A percentile compares a stretch with the other conserved stretches of the same genome.
phyloP scores from a whole-genome alignment of 2,329 filamentous ascomycete species.

The Fusarium chaquense region DNA sequence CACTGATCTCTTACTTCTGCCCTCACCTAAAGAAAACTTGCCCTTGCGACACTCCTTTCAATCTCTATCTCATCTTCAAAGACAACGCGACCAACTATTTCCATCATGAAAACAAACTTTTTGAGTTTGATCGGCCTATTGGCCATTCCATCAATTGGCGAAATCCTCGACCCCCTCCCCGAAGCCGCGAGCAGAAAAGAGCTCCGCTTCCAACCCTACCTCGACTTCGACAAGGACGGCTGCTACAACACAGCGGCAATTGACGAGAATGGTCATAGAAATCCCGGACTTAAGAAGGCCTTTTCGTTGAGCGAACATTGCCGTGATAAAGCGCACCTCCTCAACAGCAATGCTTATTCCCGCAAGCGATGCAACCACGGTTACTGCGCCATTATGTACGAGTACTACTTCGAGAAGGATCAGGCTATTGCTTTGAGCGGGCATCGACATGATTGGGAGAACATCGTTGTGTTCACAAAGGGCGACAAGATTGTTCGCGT shows the following conservation, averaged over 20 bases:
- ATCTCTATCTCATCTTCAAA: not conserved
- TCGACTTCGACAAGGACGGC: not conserved
- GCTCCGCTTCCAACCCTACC: not conserved
- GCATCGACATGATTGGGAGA: not conserved
- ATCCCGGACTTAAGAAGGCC: not conserved
- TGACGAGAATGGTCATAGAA: fast-evolving
- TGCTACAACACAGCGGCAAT: constrained; percentile 4
- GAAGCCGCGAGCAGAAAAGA: not conserved
- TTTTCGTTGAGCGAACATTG: not conserved
- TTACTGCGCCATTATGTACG: constrained; percentile 2
- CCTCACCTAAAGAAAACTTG: not conserved
- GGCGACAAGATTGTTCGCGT: not conserved
- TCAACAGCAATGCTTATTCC: constrained; percentile 7
- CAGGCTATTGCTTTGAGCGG: not conserved
- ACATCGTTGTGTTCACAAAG: not conserved
- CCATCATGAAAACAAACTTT: not conserved
- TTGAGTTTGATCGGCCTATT: not conserved
- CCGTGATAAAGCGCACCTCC: not conserved
- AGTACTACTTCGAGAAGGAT: not conserved
- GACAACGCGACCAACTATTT: fast-evolving
- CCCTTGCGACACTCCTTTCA: fast-evolving
- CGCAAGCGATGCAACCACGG: constrained; percentile 10
- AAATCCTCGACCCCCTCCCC: not conserved
- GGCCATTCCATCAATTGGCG: not conserved
- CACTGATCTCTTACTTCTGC: not conserved